Evolutionary conservation across 1,284 basidiomycete species (phyloP), one percentile per base, ranked within the genome.

Genomic region (Cryptococcus sp.): DNA sequence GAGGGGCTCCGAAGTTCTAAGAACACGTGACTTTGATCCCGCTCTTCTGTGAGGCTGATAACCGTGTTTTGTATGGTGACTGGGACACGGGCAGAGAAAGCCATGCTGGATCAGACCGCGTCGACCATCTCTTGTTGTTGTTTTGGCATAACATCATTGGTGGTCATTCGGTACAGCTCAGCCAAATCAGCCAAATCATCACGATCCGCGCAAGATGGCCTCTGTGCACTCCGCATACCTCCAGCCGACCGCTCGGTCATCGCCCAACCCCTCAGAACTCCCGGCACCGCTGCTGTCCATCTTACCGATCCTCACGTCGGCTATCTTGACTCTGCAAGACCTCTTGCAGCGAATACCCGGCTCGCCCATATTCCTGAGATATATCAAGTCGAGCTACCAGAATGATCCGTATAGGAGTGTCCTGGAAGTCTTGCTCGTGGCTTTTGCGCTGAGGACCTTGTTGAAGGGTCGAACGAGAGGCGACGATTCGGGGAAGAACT

Each of bases 351-450:
- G 72, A 57, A 80, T 96, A 31, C 94, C 93, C 3, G 93, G 94
- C 52, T 94, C 91, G 17, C 87, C 90, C 10, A 91, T 97, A 71
- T 79, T 96, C 64, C 84, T 89, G 56, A 90, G 93, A 69, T 97
- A 97, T 79, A 89, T 96, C 80, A 88, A 86, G 78, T 79, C 77
- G 42, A 81, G 78, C 85, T 93, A 75, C 89, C 93, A 59, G 88
- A 88, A 94, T 76, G 92, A 94, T 78, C 95, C 96, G 1, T 91
- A 91, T 46, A 84, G 96, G 56, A 93, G 92, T 0, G 70, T 98
- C 6, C 86, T 99, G 62, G 96, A 99, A 79, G 78, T 98, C 47
- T 86, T 95, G 53, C 85, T 99, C 45, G 78, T 96, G 61, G 82
- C 91, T 54, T 98, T 98, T 72, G 90, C 93, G 20, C 83, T 97